Evolutionary conservation across 768 basidiomycete genomes (phyloP), one percentile per base, ranked within the genome.

Genomic region (Amanita rimosa): DNA sequence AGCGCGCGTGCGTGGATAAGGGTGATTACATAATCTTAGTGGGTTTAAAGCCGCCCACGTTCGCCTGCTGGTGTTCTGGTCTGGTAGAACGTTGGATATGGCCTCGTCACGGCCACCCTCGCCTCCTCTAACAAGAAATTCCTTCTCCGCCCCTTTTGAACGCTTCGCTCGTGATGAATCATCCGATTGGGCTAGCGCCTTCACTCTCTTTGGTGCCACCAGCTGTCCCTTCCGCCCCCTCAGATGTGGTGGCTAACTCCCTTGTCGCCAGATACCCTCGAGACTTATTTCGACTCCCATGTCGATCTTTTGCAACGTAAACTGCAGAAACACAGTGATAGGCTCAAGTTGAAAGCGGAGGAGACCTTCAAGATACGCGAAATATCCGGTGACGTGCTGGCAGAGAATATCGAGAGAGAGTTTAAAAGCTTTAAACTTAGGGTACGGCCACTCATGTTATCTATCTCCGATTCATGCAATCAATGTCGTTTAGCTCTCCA

Each of bases 201-300:
- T 93, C 58, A 93, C 92, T 2, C 67, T 95, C 22, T 71, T 94
- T 5, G 92, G 91, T 91, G 59, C 50, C 76, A 63, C 39, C 46
- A 29, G 26, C 26, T 45, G 50, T 17, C 43, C 19, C 43, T 44
- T 45, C 40, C 38, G 8, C 27, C 53, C 46, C 49, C 41, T 22
- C 40, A 1, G 1, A 67, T 64, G 59, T 60, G 58, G 52, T 44
- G 51, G 29, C 54, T 59, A 34, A 61, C 52, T 43, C 27, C 56
- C 35, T 27, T 58, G 42, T 44, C 48, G 26, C 10, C 58, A 94
- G 93, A 96, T 64, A 95, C 93, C 7, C 71, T 93, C 62, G 93
- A 96, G 66, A 96, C 93, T 0, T 96, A 85, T 60, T 95, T 93
- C 61, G 92, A 97, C 67, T 91, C 92, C 1, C 83, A 87, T 61